Conservation (phyloP, 2,329 filamentous ascomycete species). For the Chaetoscypha palmicola region DNA sequence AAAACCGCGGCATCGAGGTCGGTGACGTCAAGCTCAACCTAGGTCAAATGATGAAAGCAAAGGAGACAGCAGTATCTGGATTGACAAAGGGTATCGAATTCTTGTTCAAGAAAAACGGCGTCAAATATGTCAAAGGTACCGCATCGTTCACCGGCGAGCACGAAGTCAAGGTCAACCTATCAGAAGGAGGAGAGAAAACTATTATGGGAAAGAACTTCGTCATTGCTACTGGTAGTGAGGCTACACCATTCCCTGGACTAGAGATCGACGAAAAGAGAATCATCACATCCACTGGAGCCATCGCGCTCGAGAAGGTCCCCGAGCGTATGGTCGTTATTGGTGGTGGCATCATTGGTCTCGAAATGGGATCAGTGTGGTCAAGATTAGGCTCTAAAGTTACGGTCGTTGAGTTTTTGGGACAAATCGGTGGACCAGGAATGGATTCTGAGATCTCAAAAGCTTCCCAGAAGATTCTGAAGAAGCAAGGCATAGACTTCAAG, state of each 20-base stretch:
- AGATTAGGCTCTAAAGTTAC: slow-evolving; percentile 90
- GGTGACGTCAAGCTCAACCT: slow-evolving; percentile 96
- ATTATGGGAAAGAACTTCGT: slow-evolving; percentile 94
- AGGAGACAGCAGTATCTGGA: slow-evolving; percentile 81
- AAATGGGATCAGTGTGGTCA: slow-evolving; percentile 98
- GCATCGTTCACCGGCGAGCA: slow-evolving; percentile 83
- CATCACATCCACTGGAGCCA: slow-evolving; percentile 90
- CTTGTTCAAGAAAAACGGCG: slow-evolving; percentile 98
- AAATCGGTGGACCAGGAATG: slow-evolving; percentile 98
- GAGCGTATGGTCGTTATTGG: slow-evolving; percentile 97
- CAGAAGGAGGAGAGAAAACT: slow-evolving; percentile 84
- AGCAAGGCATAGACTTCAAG: slow-evolving; percentile 99
- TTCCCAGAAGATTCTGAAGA: slow-evolving; percentile 84
- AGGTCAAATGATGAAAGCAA: slow-evolving; percentile 94
- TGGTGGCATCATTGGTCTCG: slow-evolving; percentile 95
- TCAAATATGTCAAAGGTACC: slow-evolving; percentile 94
- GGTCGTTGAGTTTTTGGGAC: slow-evolving; percentile 90
- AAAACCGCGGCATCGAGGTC: slow-evolving; percentile 95
- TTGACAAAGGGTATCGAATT: slow-evolving; percentile 98
- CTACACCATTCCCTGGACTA: slow-evolving; percentile 92
- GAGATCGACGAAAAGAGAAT: slow-evolving; percentile 97
- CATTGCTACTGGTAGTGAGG: slow-evolving; percentile 92
- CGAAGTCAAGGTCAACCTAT: slow-evolving; percentile 82
- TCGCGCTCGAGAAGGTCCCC: slow-evolving; percentile 81
- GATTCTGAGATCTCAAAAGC: slow-evolving; percentile 87